Evolutionary conservation across 78 protist genomes (phyloP), one percentile per base, ranked within the genome.

Genomic region (Dictyostelium purpureum): DNA sequence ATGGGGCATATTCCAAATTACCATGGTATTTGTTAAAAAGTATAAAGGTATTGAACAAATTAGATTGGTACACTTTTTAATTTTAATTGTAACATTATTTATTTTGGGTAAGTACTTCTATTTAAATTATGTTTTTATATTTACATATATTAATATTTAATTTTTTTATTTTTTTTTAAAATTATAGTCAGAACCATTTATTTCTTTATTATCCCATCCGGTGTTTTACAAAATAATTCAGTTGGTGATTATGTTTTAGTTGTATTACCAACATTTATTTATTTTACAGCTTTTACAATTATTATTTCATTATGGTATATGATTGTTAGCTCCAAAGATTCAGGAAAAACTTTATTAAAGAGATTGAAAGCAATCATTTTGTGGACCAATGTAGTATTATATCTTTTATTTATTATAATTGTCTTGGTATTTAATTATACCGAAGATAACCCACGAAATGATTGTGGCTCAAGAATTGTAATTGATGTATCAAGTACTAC

Each of bases 181-280:
- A n/a, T n/a, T 28, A 28, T 24, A 26, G 40, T 79, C 9, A 28
- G 88, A 21, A 21, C 67, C 14, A 66, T 66, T 21, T 79, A 79
- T 40, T 79, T 79, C 61, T 79, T 79, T 14, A 45, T 79, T 31
- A 19, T 79, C 2, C 88, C 88, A 61, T 65, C 77, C 24, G 88
- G 88, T 49, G 26, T 38, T 2, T 26, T 79, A 6, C 26, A 26
- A 16, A 35, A 42, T 49, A 66, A 47, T 61, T 19, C 88, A 42
- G 61, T 67, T 57, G 88, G 45, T 0, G 88, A 79, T 40, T 79
- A 79, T 66, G 65, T 79, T 40, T 49, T 79, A 7, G 88, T 79
- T 11, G 88, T 79, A 7, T 49, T 79, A 35, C 88, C 88, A 26
- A 79, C 88, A 7, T 79, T 79, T 45, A 79, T 79, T 42, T 79